Base-by-base conservation (phyloP, 495 filamentous ascomycete genomes). In the Aspergillus hancockii region DNA sequence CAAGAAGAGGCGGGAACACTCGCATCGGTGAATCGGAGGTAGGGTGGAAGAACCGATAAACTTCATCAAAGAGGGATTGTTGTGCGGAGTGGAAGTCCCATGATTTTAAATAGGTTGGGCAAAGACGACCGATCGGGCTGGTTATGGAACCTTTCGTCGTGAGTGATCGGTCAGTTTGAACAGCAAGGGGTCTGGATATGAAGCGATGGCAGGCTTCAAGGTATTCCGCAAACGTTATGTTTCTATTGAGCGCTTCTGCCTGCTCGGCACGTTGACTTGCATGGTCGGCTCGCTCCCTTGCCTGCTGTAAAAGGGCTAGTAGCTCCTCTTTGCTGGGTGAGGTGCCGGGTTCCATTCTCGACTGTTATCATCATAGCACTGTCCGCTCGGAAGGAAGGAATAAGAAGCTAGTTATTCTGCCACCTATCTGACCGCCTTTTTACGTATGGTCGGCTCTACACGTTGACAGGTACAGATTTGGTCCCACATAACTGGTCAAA, bases 101-200 rank as follows among this genome's bases (percentile, higher is more conserved):
- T 6, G 49, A 32, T 0, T 22, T 7, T 3, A 59, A 36, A 30
- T n/a, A 53, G 1, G 19, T 32, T 4, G 57, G 57, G 40, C 57
- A 59, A 6, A 59, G 9, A 34, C 49, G 57, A 13, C 57, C 57
- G 22, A 32, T 22, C 45, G 55, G 57, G 14, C 50, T 59, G 5
- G 49, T 59, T 36, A 59, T 46, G 18, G 46, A 45, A 6, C 49
- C 57, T 41, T 59, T 59, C 5, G 57, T 52, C 18, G 50, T 52
- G n/a, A 59, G 57, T 14, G 34, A 31, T 5, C 4, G 50, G 16
- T 53, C 22, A 1, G 34, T 52, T 45, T 52, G 49, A 36, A 59
- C 13, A 18, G 57, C 8, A 28, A 59, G 22, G n/a, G 57, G 41
- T 36, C 31, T 52, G 10, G 57, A 14, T 41, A 53, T 59, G 16